Percentiles rank a stretch among this genome's conserved stretches.
These are phyloP conservation scores for Zasmidium angulare DNA, from an alignment of 2,329 filamentous ascomycete genomes.

Conservation along the genomic window DNA sequence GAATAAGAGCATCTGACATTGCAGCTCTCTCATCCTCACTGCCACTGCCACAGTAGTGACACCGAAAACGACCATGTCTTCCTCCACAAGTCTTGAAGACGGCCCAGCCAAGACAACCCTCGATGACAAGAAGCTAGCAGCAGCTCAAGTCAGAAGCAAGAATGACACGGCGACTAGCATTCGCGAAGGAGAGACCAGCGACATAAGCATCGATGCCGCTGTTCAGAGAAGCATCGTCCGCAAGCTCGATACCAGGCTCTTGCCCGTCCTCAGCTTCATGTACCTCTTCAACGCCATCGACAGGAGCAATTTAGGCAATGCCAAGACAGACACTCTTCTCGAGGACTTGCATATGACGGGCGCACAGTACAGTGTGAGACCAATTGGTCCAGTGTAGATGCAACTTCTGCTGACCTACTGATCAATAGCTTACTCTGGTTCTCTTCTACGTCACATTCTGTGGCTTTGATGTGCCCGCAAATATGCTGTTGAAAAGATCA, in stretches of 20 bases:
- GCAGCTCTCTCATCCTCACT: too few relatives aligned
- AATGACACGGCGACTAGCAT: not conserved
- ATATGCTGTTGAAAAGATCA: conserved; percentile 67
- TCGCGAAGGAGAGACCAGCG: conserved; percentile 8
- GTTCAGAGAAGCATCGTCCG: conserved; percentile 20
- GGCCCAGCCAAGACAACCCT: not conserved
- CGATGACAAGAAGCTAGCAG: conserved; percentile 6
- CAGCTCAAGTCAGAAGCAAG: conserved; percentile 2
- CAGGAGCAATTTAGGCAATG: conserved; percentile 47
- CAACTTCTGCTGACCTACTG: conserved; percentile 35
- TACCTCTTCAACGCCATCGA: conserved; percentile 58
- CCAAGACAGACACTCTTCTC: conserved; percentile 46
- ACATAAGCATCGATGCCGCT: conserved; percentile 15
- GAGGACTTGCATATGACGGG: conserved; percentile 59
- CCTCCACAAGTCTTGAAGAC: not conserved
- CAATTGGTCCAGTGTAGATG: not conserved
- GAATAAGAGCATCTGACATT: too few relatives aligned
- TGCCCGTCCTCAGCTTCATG: conserved; percentile 60
- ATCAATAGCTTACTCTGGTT: conserved; percentile 64
- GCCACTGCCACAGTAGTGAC: too few relatives aligned
- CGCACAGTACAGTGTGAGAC: conserved; percentile 45
- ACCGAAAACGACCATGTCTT: not conserved
- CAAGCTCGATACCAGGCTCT: conserved; percentile 38
- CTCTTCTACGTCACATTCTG: conserved; percentile 78
- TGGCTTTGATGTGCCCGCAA: conserved; percentile 64